Evolutionary conservation across 139 green algal genomes (phyloP).

Genomic region (Edaphochlamys debaryana): DNA sequence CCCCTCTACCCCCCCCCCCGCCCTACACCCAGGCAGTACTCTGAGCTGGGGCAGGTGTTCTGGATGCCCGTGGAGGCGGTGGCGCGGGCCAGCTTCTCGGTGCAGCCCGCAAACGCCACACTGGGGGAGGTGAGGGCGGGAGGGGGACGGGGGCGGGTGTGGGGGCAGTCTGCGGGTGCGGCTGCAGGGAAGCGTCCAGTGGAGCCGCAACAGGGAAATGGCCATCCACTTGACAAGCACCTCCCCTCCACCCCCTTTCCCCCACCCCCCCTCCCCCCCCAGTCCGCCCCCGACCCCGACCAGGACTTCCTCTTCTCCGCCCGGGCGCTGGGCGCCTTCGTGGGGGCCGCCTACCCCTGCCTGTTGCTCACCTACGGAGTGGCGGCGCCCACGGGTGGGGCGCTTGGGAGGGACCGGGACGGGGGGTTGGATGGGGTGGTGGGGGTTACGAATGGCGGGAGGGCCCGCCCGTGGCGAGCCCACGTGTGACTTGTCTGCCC

Average conservation of each 20-base stretch:
- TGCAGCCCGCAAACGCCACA: background rate
- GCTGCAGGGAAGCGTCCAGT: too few relatives aligned
- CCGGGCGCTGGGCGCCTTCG: background rate
- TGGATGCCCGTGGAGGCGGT: background rate
- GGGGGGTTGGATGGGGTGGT: background rate
- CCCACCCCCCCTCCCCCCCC: background rate
- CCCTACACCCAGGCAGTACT: too few relatives aligned
- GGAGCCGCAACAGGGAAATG: too few relatives aligned
- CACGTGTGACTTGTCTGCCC: too few relatives aligned
- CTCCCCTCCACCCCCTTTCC: background rate
- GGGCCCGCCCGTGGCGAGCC: too few relatives aligned
- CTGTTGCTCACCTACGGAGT: constrained; percentile 8
- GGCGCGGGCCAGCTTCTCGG: background rate
- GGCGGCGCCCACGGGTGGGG: background rate
- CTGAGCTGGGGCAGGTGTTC: constrained; percentile 13
- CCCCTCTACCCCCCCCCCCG: too few relatives aligned
- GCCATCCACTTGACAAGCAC: too few relatives aligned
- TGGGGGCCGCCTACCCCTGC: background rate
- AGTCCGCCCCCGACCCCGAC: background rate
- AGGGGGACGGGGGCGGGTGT: too few relatives aligned
- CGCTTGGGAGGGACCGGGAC: background rate
- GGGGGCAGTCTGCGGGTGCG: too few relatives aligned
- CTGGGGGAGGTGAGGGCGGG: too few relatives aligned
- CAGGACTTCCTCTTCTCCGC: background rate
- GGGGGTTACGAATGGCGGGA: background rate